A percentile compares a stretch with the other conserved stretches of the same genome.
Conservation (phyloP, 257 asterid species). For the Nicotiana attenuata region DNA sequence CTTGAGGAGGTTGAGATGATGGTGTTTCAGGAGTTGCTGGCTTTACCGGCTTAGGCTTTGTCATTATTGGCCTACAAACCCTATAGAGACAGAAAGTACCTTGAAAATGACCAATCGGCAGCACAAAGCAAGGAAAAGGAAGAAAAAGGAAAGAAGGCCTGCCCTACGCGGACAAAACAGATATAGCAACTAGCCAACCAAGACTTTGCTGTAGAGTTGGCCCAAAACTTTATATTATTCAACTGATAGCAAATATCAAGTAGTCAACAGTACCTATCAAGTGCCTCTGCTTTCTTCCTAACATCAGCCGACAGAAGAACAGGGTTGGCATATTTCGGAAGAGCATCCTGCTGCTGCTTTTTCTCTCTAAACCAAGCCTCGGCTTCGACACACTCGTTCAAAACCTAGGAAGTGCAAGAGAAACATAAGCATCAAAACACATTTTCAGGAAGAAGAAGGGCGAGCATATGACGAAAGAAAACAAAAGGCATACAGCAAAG, state of each 20-base stretch:
- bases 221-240: background rate
- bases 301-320: slow-evolving; percentile 64
- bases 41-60: slow-evolving; percentile 76
- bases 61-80: slow-evolving; percentile 80
- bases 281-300: slow-evolving; percentile 72
- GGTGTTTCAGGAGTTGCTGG: slow-evolving; percentile 62
- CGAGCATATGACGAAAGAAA: background rate
- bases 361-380: slow-evolving; percentile 91
- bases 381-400: slow-evolving; percentile 78
- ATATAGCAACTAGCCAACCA: background rate
- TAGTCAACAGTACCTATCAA: slow-evolving; percentile 52
- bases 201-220: background rate
- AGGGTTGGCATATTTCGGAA: slow-evolving; percentile 69
- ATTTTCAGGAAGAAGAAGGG: background rate
- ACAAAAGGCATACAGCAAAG: background rate
- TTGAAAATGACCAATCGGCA: background rate
- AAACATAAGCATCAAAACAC: background rate
- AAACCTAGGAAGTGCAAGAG: slow-evolving; percentile 41
- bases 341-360: slow-evolving; percentile 71
- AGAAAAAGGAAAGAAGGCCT: background rate
- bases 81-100: slow-evolving; percentile 23
- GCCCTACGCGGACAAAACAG: background rate
- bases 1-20: slow-evolving; percentile 44
- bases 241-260: background rate
- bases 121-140: background rate